A percentile compares a stretch with the other conserved stretches of the same genome.
phyloP scores from a whole-genome alignment of 177 flowering plant species.

The Vitis hybrid region DNA sequence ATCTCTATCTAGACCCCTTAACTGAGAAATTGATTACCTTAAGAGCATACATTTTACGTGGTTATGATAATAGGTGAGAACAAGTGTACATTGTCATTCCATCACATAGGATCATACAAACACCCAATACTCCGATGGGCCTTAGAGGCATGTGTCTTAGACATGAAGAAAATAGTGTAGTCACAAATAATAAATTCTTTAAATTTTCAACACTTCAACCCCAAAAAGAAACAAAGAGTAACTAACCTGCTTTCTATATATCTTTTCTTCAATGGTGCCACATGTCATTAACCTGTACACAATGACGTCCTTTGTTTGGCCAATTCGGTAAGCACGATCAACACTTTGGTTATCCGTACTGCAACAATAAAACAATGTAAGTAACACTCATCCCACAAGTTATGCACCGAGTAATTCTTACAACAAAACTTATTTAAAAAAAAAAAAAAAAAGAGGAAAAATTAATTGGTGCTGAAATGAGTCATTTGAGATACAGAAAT shows the following conservation, averaged over 20 bases:
- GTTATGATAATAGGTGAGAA: no score
- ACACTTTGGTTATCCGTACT: slow-evolving; percentile 99
- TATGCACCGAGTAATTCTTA: background rate
- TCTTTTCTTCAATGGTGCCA: slow-evolving; percentile 97
- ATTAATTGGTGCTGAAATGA: no score
- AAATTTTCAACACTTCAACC: background rate
- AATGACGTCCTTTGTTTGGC: slow-evolving; percentile 93
- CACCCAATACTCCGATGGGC: no score
- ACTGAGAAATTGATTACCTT: no score
- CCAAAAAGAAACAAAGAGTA: background rate
- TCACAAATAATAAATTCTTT: no score
- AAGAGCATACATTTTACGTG: no score
- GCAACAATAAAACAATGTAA: slow-evolving; percentile 17
- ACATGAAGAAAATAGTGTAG: no score
- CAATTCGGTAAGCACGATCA: slow-evolving; percentile 97
- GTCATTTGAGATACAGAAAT: no score
- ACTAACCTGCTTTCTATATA: slow-evolving; percentile 86
- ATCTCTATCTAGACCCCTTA: no score
- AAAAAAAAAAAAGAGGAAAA: background rate
- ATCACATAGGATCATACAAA: no score
- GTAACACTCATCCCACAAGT: background rate
- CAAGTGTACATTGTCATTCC: no score
- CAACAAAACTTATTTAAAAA: background rate
- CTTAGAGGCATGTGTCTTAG: no score
- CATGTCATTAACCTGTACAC: slow-evolving; percentile 97